Base-by-base conservation (phyloP, 768 basidiomycete genomes). In the Naganishia antarctica region DNA sequence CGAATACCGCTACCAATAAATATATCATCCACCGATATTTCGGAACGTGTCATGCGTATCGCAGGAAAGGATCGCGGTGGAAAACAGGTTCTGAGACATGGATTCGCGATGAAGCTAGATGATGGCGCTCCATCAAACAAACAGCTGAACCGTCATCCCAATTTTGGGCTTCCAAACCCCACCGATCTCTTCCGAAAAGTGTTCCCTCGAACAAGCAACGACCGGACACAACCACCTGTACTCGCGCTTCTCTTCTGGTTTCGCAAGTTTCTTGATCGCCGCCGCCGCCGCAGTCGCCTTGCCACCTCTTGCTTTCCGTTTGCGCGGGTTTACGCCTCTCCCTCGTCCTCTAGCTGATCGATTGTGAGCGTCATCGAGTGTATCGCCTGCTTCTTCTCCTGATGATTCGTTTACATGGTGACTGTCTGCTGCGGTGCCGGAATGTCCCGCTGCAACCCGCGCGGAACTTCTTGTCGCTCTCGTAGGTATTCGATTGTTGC, bases 171-270 rank as follows among this genome's bases (percentile, higher is more conserved):
- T 66, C 47, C 64, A 67, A 23, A 61, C 48, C 18, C 66, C 70
- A 4, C 60, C 70, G 47, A 64, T 66, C 58, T 69, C 47, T 31
- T 70, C 60, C 53, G 71, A 72, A 29, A 16, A 58, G 63, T 76
- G 72, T 29, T 31, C 48, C 51, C 26, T 63, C 44, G 66, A 69
- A 64, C 75, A 76, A 2, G 70, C 68, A n/a, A 50, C 66, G 5
- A 73, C 72, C 8, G 73, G 72, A 68, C 75, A 76, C 31, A n/a
- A 29, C 68, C 68, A 76, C 6, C 44, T 47, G 50, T 71, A 73
- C 46, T 70, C 71, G 8, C 48, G 58, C 57, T 29, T 50, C 50
- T 64, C 59, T 31, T 44, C 43, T 46, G 59, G 43, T 26, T 18
- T 37, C 18, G 16, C 9, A 8, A 45, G 28, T 31, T 31, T 45